Base-by-base conservation (phyloP, 1,139 yeast species). In the Geotrichum candidum region DNA sequence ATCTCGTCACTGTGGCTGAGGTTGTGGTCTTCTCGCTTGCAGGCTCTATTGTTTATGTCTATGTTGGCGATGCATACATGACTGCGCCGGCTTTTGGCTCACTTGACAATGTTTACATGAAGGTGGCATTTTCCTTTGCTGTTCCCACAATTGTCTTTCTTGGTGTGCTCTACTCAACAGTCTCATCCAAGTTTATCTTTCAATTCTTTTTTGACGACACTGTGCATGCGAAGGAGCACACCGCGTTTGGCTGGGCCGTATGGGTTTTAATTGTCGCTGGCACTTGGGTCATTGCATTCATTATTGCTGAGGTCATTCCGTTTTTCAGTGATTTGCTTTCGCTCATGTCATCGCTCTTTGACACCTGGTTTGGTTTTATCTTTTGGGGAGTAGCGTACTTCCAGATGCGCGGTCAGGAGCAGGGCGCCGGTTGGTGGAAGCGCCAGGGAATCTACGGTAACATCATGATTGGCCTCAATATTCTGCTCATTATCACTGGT, bases 341-440 rank as follows among this genome's bases (percentile, higher is more conserved):
- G 7, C 75, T 84, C 68, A 83, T 84, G 87, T 80, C 83, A n/a
- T 83, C 87, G 2, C 74, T 84, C 59, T 84, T 84, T 68, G 87
- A 83, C 70, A 82, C 86, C 69, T 84, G 86, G 84, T 84, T 84
- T 68, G 87, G 87, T 0, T 84, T 82, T 68, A 81, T 84, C 25
- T 84, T 84, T 68, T 84, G 87, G 87, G 86, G 86, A n/a, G 79
- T 82, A 46, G 87, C 87, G 0, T 84, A 72, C 70, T 77, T 83
- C 69, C 78, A 67, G 50, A 64, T 73, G 61, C 65, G 74, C 22
- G 65, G 65, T 35, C 72, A 72, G 57, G 68, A 66, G 23, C 65
- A 68, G 41, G 69, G 68, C 11, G 64, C 67, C 22, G 74, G 72
- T 46, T 70, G 78, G 68, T 73, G 69, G 67, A 65, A 65, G 25